A percentile compares a stretch with the other conserved stretches of the same genome.
These are phyloP conservation scores for Pontederia paniculata DNA, from an alignment of 176 grass and related monocot genomes.

Conservation along the genomic window DNA sequence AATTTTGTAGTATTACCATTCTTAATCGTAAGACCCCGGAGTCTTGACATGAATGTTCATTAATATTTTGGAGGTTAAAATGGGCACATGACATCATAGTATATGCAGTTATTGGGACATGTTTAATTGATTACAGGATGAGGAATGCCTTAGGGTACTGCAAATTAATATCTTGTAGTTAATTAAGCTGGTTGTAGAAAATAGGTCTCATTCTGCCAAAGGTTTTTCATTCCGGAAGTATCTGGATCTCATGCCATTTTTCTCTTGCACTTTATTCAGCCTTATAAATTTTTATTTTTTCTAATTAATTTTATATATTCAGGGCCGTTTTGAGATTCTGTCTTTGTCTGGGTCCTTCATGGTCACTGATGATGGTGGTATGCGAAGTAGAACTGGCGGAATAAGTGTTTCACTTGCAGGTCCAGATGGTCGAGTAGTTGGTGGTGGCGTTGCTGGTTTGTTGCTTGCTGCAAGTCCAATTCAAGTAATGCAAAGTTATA, in stretches of 20 bases:
- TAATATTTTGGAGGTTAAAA: too few relatives aligned
- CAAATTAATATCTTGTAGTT: too few relatives aligned
- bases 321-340: slow-evolving; percentile 90
- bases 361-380: slow-evolving; percentile 49
- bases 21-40: too few relatives aligned
- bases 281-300: background rate
- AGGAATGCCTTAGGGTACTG: too few relatives aligned
- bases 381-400: slow-evolving; percentile 62
- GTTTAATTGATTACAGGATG: too few relatives aligned
- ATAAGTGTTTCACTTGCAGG: slow-evolving; percentile 83
- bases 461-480: slow-evolving; percentile 90
- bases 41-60: too few relatives aligned
- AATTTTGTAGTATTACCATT: too few relatives aligned
- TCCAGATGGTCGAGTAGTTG: slow-evolving; percentile 78
- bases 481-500: slow-evolving; percentile 42
- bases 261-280: background rate
- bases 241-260: background rate
- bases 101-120: too few relatives aligned
- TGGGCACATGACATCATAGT: too few relatives aligned
- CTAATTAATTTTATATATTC: background rate
- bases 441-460: slow-evolving; percentile 66
- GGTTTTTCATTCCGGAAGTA: background rate
- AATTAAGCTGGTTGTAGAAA: too few relatives aligned
- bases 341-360: slow-evolving; percentile 80
- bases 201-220: too few relatives aligned